Evolutionary conservation across 2,329 filamentous ascomycete genomes (phyloP), one percentile per base, ranked within the genome.

Genomic region (Alternaria incomplexa): DNA sequence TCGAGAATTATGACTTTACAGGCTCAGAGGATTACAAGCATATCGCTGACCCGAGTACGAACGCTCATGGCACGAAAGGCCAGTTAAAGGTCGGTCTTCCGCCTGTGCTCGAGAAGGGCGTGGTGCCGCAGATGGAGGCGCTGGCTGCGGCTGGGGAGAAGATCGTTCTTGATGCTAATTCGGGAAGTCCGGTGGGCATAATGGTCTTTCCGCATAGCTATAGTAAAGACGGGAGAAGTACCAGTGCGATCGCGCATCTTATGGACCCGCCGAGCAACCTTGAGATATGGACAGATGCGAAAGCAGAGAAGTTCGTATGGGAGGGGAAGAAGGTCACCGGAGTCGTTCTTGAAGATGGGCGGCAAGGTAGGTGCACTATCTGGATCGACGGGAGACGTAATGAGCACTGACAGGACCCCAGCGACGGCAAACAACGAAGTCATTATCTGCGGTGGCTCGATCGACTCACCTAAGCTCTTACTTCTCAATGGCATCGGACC

Each of bases 101-200:
- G 1, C 84, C 86, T 56, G 83, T 85, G 61, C 75, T 88, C 5
- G 86, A 86, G n/a, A 85, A 85, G 5, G 89, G 89, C 20, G 85
- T 86, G 4, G 75, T 85, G 46, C 78, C 85, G 44, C 71, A 86
- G 10, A 79, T 87, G 58, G 81, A 88, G 55, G 88, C 87, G 0
- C 83, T 88, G 74, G 75, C 84, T n/a, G 84, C 83, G 3, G 80
- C 83, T 63, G 87, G 87, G 55, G 78, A 89, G 10, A 83, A 83
- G 1, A 73, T 88, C 4, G 84, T 87, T 56, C 79, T 83, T n/a
- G 88, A 90, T 87, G 72, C 83, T 79, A 54, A 85, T 79, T 66
- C 68, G 32, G 74, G 77, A 11, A 54, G 79, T 64, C 75, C 76
- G 5, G 58, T 76, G 9, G 77, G 75, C 2, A 56, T 77, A 12